Conservation (phyloP, 2,329 filamentous ascomycete species). For the Ascochyta lentis region DNA sequence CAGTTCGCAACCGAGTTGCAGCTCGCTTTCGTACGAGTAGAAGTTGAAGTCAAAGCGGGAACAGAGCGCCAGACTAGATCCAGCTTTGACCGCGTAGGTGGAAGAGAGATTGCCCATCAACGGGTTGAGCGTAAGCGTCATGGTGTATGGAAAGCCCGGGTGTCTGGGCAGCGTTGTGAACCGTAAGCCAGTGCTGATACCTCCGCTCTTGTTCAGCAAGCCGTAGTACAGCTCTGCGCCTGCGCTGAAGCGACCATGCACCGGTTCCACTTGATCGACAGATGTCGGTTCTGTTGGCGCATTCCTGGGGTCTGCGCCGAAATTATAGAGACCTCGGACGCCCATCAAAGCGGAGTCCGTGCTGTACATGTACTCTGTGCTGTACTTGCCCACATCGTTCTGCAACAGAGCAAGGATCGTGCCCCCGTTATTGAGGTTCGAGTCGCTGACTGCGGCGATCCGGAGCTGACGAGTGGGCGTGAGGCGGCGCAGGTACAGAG, state of each 20-base stretch:
- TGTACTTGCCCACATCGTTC: constrained; percentile 87
- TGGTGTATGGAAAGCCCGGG: constrained; percentile 87
- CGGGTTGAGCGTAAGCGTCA: constrained; percentile 91
- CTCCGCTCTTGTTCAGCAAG: constrained; percentile 89
- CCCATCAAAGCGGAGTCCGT: constrained; percentile 91
- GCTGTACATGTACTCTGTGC: constrained; percentile 86
- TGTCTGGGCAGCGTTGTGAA: constrained; percentile 86
- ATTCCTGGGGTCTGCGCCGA: constrained; percentile 72
- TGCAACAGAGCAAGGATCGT: constrained; percentile 76
- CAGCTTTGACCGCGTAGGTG: constrained; percentile 89
- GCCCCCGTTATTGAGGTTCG: constrained; percentile 74
- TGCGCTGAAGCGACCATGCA: constrained; percentile 84
- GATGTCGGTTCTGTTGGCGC: constrained; percentile 32
- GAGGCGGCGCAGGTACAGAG: constrained; percentile 79
- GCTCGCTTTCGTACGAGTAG: constrained; percentile 95
- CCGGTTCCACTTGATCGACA: constrained; percentile 56
- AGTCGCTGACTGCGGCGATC: constrained; percentile 78
- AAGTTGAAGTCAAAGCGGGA: constrained; percentile 97
- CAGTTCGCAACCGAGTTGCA: constrained; percentile 89
- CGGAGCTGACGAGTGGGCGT: constrained; percentile 80
- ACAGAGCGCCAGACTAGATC: constrained; percentile 80
- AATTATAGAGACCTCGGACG: constrained; percentile 90
- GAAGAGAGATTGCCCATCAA: constrained; percentile 92
- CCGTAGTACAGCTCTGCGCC: constrained; percentile 97
- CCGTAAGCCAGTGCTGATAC: constrained; percentile 84